A percentile compares a stretch with the other conserved stretches of the same genome.
These are phyloP conservation scores for Neofusicoccum laricinum DNA, from an alignment of 2,329 filamentous ascomycete species.

Conservation along the genomic window DNA sequence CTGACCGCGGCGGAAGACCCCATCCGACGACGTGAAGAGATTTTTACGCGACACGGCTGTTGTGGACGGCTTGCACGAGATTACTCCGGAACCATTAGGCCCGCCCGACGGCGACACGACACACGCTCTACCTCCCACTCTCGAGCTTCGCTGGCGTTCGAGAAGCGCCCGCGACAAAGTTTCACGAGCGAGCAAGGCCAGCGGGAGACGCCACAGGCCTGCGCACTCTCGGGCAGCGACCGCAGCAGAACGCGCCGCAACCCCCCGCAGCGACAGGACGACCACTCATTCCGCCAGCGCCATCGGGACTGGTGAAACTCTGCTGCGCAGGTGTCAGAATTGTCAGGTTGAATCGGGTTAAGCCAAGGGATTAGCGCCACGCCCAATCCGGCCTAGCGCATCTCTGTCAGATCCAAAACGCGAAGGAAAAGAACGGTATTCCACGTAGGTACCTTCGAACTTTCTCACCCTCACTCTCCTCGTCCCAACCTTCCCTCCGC, in stretches of 20 bases:
- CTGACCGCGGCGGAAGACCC: conserved; percentile 7
- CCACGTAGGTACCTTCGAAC: conserved; percentile 18
- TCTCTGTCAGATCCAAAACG: conserved; percentile 17
- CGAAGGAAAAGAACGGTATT: conserved; percentile 19
- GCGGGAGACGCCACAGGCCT: neutral
- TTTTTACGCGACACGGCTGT: conserved; percentile 15
- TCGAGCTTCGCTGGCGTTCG: neutral
- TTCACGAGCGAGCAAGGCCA: neutral
- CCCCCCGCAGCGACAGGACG: neutral
- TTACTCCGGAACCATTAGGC: conserved; percentile 12
- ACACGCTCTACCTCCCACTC: neutral
- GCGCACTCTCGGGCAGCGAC: neutral
- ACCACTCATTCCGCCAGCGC: conserved; percentile 6
- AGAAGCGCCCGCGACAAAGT: conserved; percentile 6
- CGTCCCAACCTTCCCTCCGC: conserved; percentile 24
- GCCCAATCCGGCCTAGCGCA: conserved; percentile 16
- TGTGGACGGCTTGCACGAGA: conserved; percentile 14
- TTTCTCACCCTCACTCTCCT: conserved; percentile 19
- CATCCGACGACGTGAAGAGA: conserved; percentile 12
- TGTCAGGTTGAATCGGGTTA: conserved; percentile 16
- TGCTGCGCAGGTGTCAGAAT: conserved; percentile 16
- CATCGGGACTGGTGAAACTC: conserved; percentile 18
- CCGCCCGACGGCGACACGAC: conserved; percentile 8
- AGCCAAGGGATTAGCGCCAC: conserved; percentile 14
- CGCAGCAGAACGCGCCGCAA: conserved; percentile 11